Conservation (phyloP, 2,329 filamentous ascomycete genomes). For the Fusarium dimerum region DNA sequence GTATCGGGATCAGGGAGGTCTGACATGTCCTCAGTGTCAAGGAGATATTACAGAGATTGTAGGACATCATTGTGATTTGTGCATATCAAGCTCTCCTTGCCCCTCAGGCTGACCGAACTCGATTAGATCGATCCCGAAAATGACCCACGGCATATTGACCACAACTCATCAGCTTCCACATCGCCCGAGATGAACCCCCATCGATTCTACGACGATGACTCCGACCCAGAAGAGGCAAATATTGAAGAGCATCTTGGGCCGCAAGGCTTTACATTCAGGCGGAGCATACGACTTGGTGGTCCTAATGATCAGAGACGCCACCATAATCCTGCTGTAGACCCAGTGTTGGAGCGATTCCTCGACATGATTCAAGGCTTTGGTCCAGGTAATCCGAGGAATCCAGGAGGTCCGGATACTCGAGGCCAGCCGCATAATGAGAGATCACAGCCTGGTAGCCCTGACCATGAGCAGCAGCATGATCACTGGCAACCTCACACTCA, state of each 20-base stretch:
- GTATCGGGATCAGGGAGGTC: conserved; percentile 68
- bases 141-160: conserved; percentile 57
- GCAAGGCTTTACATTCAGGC: conserved; percentile 43
- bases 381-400: neutral
- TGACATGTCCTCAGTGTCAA: conserved; percentile 76
- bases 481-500: conserved; percentile 24
- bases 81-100: neutral
- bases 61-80: conserved; percentile 37
- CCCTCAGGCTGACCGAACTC: conserved; percentile 15
- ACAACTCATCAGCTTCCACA: conserved; percentile 30
- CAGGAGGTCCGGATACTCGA: neutral
- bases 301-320: conserved; percentile 13
- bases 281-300: conserved; percentile 35
- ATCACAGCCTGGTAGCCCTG: conserved; percentile 15
- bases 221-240: conserved; percentile 61
- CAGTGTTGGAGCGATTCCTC: conserved; percentile 44
- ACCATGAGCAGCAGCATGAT: conserved; percentile 13
- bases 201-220: conserved; percentile 39
- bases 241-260: conserved; percentile 55
- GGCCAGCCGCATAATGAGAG: neutral
- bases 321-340: conserved; percentile 38
- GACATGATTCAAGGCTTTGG: conserved; percentile 46
- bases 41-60: conserved; percentile 87
- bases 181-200: conserved; percentile 32
- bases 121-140: conserved; percentile 54